These are phyloP conservation scores for Clonostachys solani DNA, from an alignment of 2,329 filamentous ascomycete genomes.

Conservation along the genomic window DNA sequence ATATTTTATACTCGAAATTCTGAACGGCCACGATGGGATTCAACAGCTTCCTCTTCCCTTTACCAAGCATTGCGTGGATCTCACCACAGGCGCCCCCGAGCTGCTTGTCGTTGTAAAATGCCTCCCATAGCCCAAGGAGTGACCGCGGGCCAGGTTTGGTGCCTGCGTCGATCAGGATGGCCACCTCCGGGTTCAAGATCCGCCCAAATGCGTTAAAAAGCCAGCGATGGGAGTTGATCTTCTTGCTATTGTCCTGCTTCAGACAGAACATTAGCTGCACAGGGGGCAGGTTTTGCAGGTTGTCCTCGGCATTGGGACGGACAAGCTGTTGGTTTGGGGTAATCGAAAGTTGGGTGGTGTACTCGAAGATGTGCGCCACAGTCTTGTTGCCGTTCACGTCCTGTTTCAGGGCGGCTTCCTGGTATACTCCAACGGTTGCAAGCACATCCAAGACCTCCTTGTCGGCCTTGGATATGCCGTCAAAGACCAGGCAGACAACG, in stretches of 20 bases:
- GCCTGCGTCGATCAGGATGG: conserved; percentile 86
- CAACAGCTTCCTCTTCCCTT: conserved; percentile 77
- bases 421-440: conserved; percentile 88
- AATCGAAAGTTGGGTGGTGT: conserved; percentile 88
- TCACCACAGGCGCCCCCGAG: conserved; percentile 47
- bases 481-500: conserved; percentile 87
- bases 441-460: conserved; percentile 86
- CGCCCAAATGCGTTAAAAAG: conserved; percentile 91
- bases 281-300: conserved; percentile 65
- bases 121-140: conserved; percentile 86
- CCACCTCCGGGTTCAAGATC: conserved; percentile 88
- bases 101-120: conserved; percentile 53
- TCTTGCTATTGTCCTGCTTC: conserved; percentile 96
- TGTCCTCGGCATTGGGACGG: conserved; percentile 59
- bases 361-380: conserved; percentile 90
- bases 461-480: conserved; percentile 91
- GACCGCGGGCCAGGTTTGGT: conserved; percentile 87
- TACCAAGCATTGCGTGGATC: conserved; percentile 90
- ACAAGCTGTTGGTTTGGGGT: conserved; percentile 89
- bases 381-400: conserved; percentile 92
- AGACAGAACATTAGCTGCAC: conserved; percentile 97
- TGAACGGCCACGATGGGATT: conserved; percentile 91
- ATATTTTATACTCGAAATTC: conserved; percentile 98
- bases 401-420: conserved; percentile 93
- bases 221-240: conserved; percentile 97